phyloP scores from a whole-genome alignment of 768 basidiomycete species.

The Suillus occidentalis region DNA sequence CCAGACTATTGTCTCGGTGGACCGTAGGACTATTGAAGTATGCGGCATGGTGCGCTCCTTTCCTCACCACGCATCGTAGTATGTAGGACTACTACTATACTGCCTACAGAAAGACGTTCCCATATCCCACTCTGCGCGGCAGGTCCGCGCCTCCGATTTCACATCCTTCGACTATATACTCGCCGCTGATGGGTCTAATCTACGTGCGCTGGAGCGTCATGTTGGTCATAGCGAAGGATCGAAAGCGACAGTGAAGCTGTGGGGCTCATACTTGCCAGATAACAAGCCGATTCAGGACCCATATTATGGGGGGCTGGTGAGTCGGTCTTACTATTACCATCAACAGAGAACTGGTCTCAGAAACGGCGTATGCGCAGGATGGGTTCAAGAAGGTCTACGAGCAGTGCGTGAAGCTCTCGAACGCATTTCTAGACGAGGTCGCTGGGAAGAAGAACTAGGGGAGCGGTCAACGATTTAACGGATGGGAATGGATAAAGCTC shows the following conservation, averaged over 20 bases:
- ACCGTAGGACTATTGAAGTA: conserved; percentile 60
- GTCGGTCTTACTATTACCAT: conserved; percentile 23
- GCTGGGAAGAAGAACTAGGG: conserved; percentile 29
- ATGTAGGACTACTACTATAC: conserved; percentile 1
- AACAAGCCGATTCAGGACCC: conserved; percentile 77
- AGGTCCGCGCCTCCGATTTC: conserved; percentile 68
- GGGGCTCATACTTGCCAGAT: conserved; percentile 72
- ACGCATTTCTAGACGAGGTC: conserved; percentile 77
- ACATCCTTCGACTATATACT: conserved; percentile 78
- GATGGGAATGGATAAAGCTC: not conserved
- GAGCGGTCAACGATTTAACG: not conserved
- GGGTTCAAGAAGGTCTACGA: conserved; percentile 79
- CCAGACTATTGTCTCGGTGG: not conserved
- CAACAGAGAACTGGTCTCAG: not conserved
- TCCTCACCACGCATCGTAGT: not conserved
- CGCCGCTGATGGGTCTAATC: conserved; percentile 79
- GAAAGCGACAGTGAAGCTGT: conserved; percentile 67
- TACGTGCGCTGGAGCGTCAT: conserved; percentile 49
- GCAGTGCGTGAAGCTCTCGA: conserved; percentile 71
- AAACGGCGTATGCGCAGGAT: conserved; percentile 37
- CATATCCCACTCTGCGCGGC: conserved; percentile 68
- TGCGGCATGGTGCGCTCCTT: conserved; percentile 60
- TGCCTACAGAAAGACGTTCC: conserved; percentile 64
- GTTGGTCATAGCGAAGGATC: conserved; percentile 30
- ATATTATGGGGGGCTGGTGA: conserved; percentile 72